Conservation (phyloP, 1,139 yeast species). For the Hansenula lynferdii region DNA sequence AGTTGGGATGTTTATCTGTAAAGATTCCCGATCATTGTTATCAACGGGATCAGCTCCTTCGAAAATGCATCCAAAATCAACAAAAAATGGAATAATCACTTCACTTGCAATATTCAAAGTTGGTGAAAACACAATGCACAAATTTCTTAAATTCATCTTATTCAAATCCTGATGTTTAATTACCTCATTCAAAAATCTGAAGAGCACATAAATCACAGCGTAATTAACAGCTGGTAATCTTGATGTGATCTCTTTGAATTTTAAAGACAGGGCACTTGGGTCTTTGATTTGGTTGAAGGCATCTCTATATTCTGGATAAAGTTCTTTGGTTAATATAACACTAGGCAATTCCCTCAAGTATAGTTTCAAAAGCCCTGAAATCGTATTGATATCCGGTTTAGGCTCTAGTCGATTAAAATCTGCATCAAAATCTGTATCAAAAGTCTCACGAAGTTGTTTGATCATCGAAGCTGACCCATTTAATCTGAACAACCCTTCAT, state of each 20-base stretch:
- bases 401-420: constrained; percentile 45
- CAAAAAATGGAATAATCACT: constrained; percentile 56
- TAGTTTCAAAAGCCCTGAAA: constrained; percentile 71
- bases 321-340: constrained; percentile 51
- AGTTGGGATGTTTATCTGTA: constrained; percentile 33
- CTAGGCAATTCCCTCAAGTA: constrained; percentile 70
- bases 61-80: constrained; percentile 62
- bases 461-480: constrained; percentile 87
- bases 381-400: constrained; percentile 60
- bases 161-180: constrained; percentile 59
- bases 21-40: constrained; percentile 24
- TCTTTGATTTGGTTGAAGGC: constrained; percentile 29
- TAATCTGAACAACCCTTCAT: constrained; percentile 87
- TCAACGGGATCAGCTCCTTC: constrained; percentile 42
- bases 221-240: constrained; percentile 46
- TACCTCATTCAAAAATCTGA: constrained; percentile 63
- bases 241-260: constrained; percentile 28
- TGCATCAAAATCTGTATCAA: constrained; percentile 61
- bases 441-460: constrained; percentile 63
- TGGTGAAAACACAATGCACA: constrained; percentile 84
- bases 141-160: constrained; percentile 77
- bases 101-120: constrained; percentile 70
- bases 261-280: constrained; percentile 25
- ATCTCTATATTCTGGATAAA: constrained; percentile 34
- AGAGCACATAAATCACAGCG: constrained; percentile 59